Evolutionary conservation across 768 basidiomycete species (phyloP), one percentile per base, ranked within the genome.

Genomic region (Cyathus striatus): DNA sequence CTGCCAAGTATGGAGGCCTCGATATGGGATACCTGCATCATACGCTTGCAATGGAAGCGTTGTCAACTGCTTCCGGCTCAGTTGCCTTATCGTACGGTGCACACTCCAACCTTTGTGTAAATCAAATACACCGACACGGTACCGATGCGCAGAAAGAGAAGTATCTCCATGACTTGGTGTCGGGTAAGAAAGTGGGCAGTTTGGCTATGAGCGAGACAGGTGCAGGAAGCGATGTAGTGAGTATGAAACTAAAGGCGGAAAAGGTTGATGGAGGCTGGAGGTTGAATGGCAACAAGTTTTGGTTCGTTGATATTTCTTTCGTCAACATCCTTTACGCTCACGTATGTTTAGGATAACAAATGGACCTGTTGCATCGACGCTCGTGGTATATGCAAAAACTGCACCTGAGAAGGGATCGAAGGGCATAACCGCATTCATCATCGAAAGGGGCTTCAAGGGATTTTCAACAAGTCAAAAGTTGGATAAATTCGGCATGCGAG

Each of bases 401-500:
- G 72, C 76, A 12, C 88, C 87, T 0, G 68, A 81, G 32, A 78
- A 78, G 50, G 83, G 80, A 13, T 86, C 88, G 14, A 93, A 86
- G 57, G 91, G 93, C 17, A 91, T 96, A 49, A 95, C 93, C 0
- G 79, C 93, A 0, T 96, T 96, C 62, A 81, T 96, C 49, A 70
- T 97, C 48, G 91, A 95, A 65, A 84, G 78, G 35, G 81, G 66
- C 5, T 91, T 86, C 59, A 62, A 75, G 33, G 94, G 91, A 1
- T 94, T 94, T 62, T 90, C 90, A 5, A 87, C 90, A 0, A 85
- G 86, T 51, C 89, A 86, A 46, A 92, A 94, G 54, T 70, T 97
- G 17, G 94, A 97, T 62, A 97, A 97, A 61, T 83, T 96, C 56
- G 94, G 94, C 1, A 97, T 97, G 94, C 71, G 94, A 52, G 94